A percentile compares a stretch with the other conserved stretches of the same genome.
phyloP scores from a whole-genome alignment of 2,329 filamentous ascomycete species.

The Raffaelea deltoideospora region DNA sequence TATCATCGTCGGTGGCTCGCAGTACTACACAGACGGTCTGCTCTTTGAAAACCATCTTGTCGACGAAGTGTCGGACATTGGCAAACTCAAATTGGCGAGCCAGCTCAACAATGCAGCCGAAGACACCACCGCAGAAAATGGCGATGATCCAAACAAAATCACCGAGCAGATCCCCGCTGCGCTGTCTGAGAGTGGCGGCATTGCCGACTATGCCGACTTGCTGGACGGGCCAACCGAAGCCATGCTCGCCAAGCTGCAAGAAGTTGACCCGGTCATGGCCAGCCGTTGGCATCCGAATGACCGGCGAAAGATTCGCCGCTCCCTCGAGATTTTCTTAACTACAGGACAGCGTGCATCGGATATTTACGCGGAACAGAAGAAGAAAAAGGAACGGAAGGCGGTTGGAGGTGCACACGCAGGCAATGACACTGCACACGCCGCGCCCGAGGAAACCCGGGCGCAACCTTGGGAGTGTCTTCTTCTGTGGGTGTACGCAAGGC shows the following conservation, averaged over 20 bases:
- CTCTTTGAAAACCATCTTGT: constrained; percentile 64
- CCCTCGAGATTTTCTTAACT: constrained; percentile 75
- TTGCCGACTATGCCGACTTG: too few relatives aligned
- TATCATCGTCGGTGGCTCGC: constrained; percentile 84
- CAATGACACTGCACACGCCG: too few relatives aligned
- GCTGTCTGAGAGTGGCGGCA: not conserved
- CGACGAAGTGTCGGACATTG: too few relatives aligned
- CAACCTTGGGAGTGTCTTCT: constrained; percentile 46
- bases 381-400: constrained; percentile 14
- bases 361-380: constrained; percentile 62
- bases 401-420: constrained; percentile 1
- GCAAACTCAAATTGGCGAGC: too few relatives aligned
- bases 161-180: not conserved
- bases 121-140: too few relatives aligned
- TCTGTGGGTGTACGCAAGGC: constrained; percentile 76
- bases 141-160: too few relatives aligned
- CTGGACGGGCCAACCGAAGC: constrained; percentile 55
- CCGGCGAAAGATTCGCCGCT: constrained; percentile 73
- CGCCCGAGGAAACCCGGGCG: too few relatives aligned
- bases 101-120: too few relatives aligned
- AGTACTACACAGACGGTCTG: constrained; percentile 86
- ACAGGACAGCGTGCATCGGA: constrained; percentile 73
- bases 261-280: constrained; percentile 83
- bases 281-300: constrained; percentile 90
- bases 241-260: constrained; percentile 56